A percentile compares a stretch with the other conserved stretches of the same genome.
Conservation (phyloP, 2,329 filamentous ascomycete species). For the Cladosporium halotolerans region DNA sequence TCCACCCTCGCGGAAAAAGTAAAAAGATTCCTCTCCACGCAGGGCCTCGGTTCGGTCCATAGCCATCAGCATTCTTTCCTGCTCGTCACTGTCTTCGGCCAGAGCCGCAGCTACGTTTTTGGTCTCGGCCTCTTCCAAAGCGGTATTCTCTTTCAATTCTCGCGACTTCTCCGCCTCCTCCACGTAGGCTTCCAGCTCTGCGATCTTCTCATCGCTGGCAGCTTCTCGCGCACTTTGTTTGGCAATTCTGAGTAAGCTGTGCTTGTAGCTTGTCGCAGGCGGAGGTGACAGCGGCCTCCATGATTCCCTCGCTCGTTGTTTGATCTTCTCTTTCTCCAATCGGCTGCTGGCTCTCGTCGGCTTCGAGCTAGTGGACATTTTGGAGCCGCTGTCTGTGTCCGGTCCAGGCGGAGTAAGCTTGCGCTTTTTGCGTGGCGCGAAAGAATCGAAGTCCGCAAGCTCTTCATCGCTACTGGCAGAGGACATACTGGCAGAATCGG, state of each 20-base stretch:
- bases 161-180: slow-evolving; percentile 13
- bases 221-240: slow-evolving; percentile 22
- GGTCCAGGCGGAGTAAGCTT: slow-evolving; percentile 20
- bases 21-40: slow-evolving; percentile 47
- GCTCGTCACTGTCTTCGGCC: slow-evolving; percentile 33
- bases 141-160: slow-evolving; percentile 13
- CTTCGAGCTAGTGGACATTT: neutral
- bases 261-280: slow-evolving; percentile 21
- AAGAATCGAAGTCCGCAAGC: slow-evolving; percentile 26
- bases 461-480: slow-evolving; percentile 24
- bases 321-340: slow-evolving; percentile 7
- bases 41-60: slow-evolving; percentile 57
- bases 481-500: slow-evolving; percentile 28
- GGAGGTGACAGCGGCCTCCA: slow-evolving; percentile 15
- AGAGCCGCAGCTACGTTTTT: slow-evolving; percentile 37
- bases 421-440: slow-evolving; percentile 26
- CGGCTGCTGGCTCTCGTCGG: slow-evolving; percentile 4
- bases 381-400: neutral
- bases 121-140: slow-evolving; percentile 12
- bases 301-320: slow-evolving; percentile 8
- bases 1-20: slow-evolving; percentile 46
- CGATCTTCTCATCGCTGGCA: slow-evolving; percentile 21
- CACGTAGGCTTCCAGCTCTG: slow-evolving; percentile 18
- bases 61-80: slow-evolving; percentile 50
- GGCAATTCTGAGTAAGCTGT: slow-evolving; percentile 25